A percentile compares a stretch with the other conserved stretches of the same genome.
These are phyloP conservation scores for Amoeboaphelidium protococcarum DNA, from an alignment of 371 early-diverging fungal species.

Conservation along the genomic window DNA sequence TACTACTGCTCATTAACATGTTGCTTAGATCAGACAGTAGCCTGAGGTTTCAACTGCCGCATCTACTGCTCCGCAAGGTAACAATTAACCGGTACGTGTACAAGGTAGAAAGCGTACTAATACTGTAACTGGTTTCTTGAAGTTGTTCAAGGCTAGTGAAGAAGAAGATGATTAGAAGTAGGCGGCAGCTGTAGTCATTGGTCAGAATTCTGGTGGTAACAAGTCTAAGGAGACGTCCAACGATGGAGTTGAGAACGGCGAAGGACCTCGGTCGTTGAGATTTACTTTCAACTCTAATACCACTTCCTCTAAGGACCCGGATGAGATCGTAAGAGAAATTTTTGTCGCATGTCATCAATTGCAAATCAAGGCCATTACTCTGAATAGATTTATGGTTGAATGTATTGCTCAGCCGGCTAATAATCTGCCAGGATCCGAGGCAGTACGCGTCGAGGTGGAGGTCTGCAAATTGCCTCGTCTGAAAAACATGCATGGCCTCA, in stretches of 20 bases:
- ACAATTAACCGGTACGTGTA: no score
- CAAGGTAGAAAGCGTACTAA: no score
- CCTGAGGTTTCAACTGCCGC: no score
- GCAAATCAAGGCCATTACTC: background rate
- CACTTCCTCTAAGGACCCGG: constrained; percentile 2
- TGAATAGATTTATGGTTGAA: constrained; percentile 1
- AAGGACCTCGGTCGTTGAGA: constrained; percentile 1
- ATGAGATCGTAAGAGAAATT: background rate
- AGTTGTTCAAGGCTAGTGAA: no score
- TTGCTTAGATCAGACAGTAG: no score
- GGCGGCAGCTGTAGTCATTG: no score
- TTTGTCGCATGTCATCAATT: background rate
- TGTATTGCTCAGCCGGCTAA: background rate
- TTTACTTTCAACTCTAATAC: constrained; percentile 1
- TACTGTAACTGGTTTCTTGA: no score
- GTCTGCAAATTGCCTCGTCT: constrained; percentile 2
- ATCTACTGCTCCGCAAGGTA: no score
- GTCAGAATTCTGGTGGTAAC: background rate
- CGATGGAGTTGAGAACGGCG: no score
- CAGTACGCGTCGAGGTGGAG: background rate
- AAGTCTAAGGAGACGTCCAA: background rate
- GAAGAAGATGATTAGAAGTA: no score
- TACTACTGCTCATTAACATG: no score
- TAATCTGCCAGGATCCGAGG: background rate
- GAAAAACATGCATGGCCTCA: background rate